Conservation (phyloP, 2,329 filamentous ascomycete genomes). For the Sarocladiaceae sp. region DNA sequence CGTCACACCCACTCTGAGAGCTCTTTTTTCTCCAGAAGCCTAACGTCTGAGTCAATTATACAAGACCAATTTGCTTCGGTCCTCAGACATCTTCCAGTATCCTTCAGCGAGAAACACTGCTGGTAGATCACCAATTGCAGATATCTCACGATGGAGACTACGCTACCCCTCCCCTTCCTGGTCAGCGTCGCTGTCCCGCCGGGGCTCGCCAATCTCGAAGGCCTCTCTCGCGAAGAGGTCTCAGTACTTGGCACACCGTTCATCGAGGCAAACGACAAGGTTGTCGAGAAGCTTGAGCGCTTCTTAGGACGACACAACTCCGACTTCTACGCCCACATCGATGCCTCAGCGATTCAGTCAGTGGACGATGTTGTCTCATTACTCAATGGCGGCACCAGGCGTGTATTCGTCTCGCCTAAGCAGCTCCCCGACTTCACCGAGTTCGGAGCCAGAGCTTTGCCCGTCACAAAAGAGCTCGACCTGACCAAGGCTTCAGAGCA, state of each 20-base stretch:
- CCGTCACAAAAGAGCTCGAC: conserved; percentile 42
- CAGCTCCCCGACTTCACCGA: conserved; percentile 58
- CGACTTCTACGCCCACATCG: conserved; percentile 65
- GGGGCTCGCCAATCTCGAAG: conserved; percentile 43
- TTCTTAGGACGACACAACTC: conserved; percentile 47
- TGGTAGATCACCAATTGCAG: neutral
- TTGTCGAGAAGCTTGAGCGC: conserved; percentile 40
- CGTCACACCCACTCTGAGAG: conserved; percentile 9
- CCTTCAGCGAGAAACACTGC: neutral
- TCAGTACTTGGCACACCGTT: conserved; percentile 56
- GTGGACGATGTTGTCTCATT: conserved; percentile 73
- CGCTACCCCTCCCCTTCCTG: conserved; percentile 59
- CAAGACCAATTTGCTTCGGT: neutral
- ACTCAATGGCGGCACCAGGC: conserved; percentile 79
- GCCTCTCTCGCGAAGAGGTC: conserved; percentile 53
- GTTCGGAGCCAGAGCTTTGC: conserved; percentile 53
- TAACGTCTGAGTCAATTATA: conserved; percentile 6
- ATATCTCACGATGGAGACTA: conserved; percentile 52
- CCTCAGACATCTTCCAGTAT: conserved; percentile 3
- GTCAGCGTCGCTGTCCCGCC: conserved; percentile 51
- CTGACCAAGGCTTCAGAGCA: conserved; percentile 42
- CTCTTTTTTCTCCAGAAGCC: conserved; percentile 8
- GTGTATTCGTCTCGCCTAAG: conserved; percentile 73
- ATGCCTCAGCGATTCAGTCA: conserved; percentile 66
- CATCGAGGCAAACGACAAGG: conserved; percentile 46